Conservation (phyloP, 2,329 filamentous ascomycete species). For the Pseudopithomyces maydicus region DNA sequence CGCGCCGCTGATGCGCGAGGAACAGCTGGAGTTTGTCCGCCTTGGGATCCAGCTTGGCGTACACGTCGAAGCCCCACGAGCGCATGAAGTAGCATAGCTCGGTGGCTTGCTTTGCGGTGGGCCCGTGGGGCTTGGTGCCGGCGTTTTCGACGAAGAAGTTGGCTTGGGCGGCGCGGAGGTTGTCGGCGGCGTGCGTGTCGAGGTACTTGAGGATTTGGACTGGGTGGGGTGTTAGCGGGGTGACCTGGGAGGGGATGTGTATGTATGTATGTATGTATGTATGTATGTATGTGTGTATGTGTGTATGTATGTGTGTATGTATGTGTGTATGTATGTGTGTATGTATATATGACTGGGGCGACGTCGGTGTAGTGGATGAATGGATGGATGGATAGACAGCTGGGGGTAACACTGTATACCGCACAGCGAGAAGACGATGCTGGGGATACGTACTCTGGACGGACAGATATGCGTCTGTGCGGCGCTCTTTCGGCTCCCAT, state of each 20-base stretch:
- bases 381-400: no score
- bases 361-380: no score
- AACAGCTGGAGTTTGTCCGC: constrained; percentile 16
- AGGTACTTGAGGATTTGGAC: constrained; percentile 16
- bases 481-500: constrained; percentile 13
- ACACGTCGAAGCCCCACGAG: constrained; percentile 27
- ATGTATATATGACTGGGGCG: no score
- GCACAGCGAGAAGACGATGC: no score
- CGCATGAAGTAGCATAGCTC: constrained; percentile 41
- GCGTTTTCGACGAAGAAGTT: constrained; percentile 20
- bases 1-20: constrained; percentile 14
- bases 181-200: constrained; percentile 14
- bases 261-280: no score
- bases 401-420: no score
- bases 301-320: no score
- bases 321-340: no score
- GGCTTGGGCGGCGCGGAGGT: constrained; percentile 17
- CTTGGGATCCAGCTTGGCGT: constrained; percentile 11
- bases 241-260: neutral
- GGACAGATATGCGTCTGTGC: constrained; percentile 20
- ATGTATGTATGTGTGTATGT: no score
- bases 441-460: constrained; percentile 16
- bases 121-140: constrained; percentile 3
- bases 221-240: neutral
- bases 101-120: constrained; percentile 24